Conservation (phyloP, 768 basidiomycete genomes). For the Russula griseocarnosa region DNA sequence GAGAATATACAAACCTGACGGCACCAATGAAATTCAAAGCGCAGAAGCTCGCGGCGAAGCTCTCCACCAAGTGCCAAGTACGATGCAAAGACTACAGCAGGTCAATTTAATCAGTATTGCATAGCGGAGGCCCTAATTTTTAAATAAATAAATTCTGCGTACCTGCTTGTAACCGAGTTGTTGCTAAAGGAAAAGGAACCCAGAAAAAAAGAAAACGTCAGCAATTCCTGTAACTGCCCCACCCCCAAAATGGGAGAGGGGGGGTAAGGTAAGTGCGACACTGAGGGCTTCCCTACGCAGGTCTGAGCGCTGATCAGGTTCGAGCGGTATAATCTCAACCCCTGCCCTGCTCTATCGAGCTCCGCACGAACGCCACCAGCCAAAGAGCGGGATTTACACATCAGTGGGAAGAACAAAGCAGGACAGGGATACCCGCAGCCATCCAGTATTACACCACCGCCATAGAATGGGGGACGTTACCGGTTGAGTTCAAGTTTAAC, state of each 20-base stretch:
- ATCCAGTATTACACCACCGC: conserved; percentile 56
- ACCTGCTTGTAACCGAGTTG: conserved; percentile 80
- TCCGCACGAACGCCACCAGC: conserved; percentile 30
- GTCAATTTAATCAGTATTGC: conserved; percentile 5
- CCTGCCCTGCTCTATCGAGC: conserved; percentile 41
- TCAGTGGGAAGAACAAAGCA: conserved; percentile 7
- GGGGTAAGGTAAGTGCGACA: conserved; percentile 47
- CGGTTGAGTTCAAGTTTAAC: conserved; percentile 42
- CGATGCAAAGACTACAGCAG: conserved; percentile 72
- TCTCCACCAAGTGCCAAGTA: conserved; percentile 78
- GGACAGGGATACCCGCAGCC: conserved; percentile 86
- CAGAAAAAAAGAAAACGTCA: conserved; percentile 42
- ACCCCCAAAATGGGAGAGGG: conserved; percentile 38
- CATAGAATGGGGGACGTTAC: conserved; percentile 59
- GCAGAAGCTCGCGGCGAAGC: conserved; percentile 83
- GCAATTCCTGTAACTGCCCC: conserved; percentile 41
- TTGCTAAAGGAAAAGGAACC: conserved; percentile 41
- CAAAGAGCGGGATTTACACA: conserved; percentile 30
- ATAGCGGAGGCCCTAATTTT: not conserved
- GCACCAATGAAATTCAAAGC: conserved; percentile 89
- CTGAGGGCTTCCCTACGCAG: conserved; percentile 97
- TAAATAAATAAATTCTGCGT: conserved; percentile 26
- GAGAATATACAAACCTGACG: conserved; percentile 51
- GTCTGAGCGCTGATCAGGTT: conserved; percentile 98
- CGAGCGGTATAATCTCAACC: conserved; percentile 97